Base-by-base conservation (phyloP, 2,329 filamentous ascomycete genomes). In the Rutstroemia sp. region DNA sequence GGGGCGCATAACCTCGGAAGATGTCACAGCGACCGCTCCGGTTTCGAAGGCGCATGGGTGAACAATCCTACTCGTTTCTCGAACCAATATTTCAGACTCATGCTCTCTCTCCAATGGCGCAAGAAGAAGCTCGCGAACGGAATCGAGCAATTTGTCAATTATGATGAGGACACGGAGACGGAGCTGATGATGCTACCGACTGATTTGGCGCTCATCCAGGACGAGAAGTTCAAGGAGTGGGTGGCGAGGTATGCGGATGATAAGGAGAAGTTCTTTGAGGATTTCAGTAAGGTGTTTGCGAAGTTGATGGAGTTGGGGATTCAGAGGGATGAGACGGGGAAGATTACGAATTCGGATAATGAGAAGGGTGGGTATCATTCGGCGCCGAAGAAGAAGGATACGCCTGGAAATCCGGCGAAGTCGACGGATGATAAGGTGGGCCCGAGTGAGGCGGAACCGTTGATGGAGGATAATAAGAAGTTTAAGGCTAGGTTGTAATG, bases 121-220 rank as follows among this genome's bases (percentile, higher is more conserved):
- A 76, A 76, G 57, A 79, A 76, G 67, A 78, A 72, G 12, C 67
- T 82, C 53, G 66, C 69, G 14, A 80, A 76, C 59, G 80, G 80
- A 0, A 65, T 80, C 17, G 70, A 73, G 54, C 81, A 85, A 70
- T 86, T 82, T 66, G 76, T 78, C 46, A 81, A 81, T 63, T 76
- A 77, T 48, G 81, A 84, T 59, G 78, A 82, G 48, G 78, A 84
- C 61, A 70, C 66, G 4, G 71, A 67, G 50, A 77, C 78, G 57
- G 78, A 79, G 56, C 70, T 86, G 44, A 86, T 86, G 83, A 86
- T 86, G 83, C 66, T 86, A 65, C 82, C 82, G 0, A 84, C 82
- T 2, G 82, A 86, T 65, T 77, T 86, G 64, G 77, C 81, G 4
- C 72, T 86, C 41, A 69, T 78, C 4, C 72, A 74, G 1, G 82